Evolutionary conservation across 805 yeast genomes (phyloP).

Genomic region (Schwanniomyces yamadae): DNA sequence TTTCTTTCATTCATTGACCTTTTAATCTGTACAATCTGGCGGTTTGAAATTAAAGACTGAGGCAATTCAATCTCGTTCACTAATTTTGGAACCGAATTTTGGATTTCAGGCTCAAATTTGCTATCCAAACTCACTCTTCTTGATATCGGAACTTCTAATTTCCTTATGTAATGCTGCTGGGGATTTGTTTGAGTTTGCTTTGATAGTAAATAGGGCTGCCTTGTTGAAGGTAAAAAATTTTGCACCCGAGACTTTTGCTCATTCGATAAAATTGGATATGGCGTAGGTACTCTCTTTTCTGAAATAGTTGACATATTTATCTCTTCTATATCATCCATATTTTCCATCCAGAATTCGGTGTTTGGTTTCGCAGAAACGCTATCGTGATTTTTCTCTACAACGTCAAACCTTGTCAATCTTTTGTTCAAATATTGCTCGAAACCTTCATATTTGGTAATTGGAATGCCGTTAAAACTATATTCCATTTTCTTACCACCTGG

Average conservation of each 20-base stretch:
- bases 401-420: too few relatives aligned
- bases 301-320: too few relatives aligned
- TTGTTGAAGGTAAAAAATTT: background rate
- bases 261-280: background rate
- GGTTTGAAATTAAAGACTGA: too few relatives aligned
- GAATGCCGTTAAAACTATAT: constrained; percentile 15
- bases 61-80: background rate
- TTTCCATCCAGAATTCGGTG: too few relatives aligned
- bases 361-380: too few relatives aligned
- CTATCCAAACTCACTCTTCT: too few relatives aligned
- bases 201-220: background rate
- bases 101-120: background rate
- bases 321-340: too few relatives aligned
- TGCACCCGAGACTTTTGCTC: background rate
- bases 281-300: background rate
- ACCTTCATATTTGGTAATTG: constrained; percentile 15
- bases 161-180: too few relatives aligned
- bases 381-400: too few relatives aligned
- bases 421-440: constrained; percentile 14
- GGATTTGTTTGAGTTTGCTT: background rate
- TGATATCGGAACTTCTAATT: too few relatives aligned
- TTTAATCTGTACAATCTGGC: constrained; percentile 1
- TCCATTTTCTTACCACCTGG: constrained; percentile 9
- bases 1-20: constrained; percentile 1
- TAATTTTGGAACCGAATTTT: too few relatives aligned